phyloP scores from a whole-genome alignment of 2,329 filamentous ascomycete genomes.

The Penicillium brevicompactum region DNA sequence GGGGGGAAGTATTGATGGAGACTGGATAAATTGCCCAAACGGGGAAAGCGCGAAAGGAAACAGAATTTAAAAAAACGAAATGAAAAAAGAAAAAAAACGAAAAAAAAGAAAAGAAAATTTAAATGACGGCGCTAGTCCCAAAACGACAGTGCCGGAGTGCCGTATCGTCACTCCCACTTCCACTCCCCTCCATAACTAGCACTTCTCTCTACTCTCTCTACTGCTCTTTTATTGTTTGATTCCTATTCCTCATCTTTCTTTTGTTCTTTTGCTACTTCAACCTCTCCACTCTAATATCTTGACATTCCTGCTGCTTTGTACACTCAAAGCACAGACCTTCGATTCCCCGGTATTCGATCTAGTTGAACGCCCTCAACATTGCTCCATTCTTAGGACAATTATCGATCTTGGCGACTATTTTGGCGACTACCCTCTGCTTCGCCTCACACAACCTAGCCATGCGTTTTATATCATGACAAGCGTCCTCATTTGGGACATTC shows the following conservation, averaged over 20 bases:
- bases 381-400: slow-evolving; percentile 19
- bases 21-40: slow-evolving; percentile 2
- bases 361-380: slow-evolving; percentile 11
- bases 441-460: slow-evolving; percentile 29
- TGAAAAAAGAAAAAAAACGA: slow-evolving; percentile 9
- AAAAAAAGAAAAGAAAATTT: slow-evolving; percentile 8
- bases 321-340: slow-evolving; percentile 9
- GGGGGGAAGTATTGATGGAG: background rate
- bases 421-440: slow-evolving; percentile 4
- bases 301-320: slow-evolving; percentile 2
- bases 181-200: slow-evolving; percentile 2
- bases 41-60: slow-evolving; percentile 1
- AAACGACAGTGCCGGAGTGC: slow-evolving; percentile 23
- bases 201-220: slow-evolving; percentile 9
- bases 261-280: slow-evolving; percentile 11
- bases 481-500: slow-evolving; percentile 40
- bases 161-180: slow-evolving; percentile 22
- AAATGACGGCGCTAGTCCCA: slow-evolving; percentile 17
- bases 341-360: slow-evolving; percentile 7
- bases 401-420: slow-evolving; percentile 21
- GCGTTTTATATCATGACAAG: slow-evolving; percentile 47
- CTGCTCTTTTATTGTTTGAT: slow-evolving; percentile 5
- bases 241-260: slow-evolving; percentile 5
- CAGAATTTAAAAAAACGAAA: slow-evolving; percentile 7
- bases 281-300: slow-evolving; percentile 5